Percentiles rank a stretch among this genome's conserved stretches.
phyloP scores from a whole-genome alignment of 495 filamentous ascomycete genomes.

The Penicillium cataractarum region DNA sequence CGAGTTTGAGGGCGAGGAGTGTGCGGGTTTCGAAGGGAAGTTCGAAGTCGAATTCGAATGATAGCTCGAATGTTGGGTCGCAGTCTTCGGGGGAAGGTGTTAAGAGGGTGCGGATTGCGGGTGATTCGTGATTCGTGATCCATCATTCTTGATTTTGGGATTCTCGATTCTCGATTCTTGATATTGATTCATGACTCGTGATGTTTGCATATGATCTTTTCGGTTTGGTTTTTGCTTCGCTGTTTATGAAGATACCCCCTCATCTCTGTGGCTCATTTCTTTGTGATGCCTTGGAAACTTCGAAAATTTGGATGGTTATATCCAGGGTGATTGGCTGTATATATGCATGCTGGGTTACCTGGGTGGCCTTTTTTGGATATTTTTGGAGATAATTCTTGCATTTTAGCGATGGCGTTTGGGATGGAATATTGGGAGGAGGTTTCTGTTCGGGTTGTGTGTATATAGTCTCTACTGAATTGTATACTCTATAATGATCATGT shows the following conservation, averaged over 20 bases:
- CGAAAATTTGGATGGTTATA: not conserved
- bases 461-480: too few species aligned
- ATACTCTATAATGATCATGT: too few species aligned
- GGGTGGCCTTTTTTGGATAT: not conserved
- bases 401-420: constrained; percentile 12
- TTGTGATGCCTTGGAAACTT: not conserved
- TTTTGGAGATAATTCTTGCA: not conserved
- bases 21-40: not conserved
- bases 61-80: not conserved
- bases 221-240: not conserved
- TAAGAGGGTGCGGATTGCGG: not conserved
- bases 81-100: not conserved
- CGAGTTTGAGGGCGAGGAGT: not conserved
- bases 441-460: not conserved
- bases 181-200: too few species aligned
- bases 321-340: not conserved
- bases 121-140: not conserved
- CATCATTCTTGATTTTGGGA: too few species aligned
- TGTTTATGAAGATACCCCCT: constrained; percentile 1
- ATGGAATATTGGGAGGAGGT: not conserved
- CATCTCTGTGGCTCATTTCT: not conserved
- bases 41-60: too few species aligned
- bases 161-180: too few species aligned
- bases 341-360: too few species aligned
- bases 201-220: not conserved